Percentiles rank a stretch among this genome's conserved stretches.
Evolutionary conservation across 176 grass and related monocot species (phyloP).

Genomic region (Olyra latifolia): DNA sequence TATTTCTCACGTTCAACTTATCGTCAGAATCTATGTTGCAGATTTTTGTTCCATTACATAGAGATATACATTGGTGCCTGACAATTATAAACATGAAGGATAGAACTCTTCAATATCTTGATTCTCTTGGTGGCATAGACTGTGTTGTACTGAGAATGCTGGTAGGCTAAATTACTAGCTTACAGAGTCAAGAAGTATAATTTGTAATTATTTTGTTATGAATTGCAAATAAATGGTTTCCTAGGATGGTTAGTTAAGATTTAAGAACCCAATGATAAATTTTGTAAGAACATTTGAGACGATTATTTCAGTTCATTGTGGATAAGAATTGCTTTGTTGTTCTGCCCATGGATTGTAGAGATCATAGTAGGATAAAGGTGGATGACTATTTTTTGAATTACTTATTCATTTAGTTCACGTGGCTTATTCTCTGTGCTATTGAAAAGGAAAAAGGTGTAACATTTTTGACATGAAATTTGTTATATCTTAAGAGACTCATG

Average conservation of each 20-base stretch:
- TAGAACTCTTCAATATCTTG: slow-evolving; percentile 75
- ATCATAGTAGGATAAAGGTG: neutral
- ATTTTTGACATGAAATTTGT: neutral
- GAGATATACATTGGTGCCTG: slow-evolving; percentile 77
- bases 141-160: slow-evolving; percentile 46
- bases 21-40: slow-evolving; percentile 47
- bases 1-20: slow-evolving; percentile 40
- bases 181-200: neutral
- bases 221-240: neutral
- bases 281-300: slow-evolving; percentile 1
- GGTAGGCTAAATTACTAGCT: slow-evolving; percentile 46
- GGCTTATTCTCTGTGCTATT: neutral
- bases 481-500: neutral
- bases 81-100: slow-evolving; percentile 77
- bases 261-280: neutral
- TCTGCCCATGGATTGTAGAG: slow-evolving; percentile 4
- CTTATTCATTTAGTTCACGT: neutral
- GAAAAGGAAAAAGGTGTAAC: neutral
- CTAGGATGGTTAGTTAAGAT: neutral
- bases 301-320: neutral
- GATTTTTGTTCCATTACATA: slow-evolving; percentile 93
- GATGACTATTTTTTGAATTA: neutral
- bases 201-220: neutral
- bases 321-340: neutral
- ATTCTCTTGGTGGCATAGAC: slow-evolving; percentile 68